Conservation (phyloP, 805 yeast genomes). For the Sugiyamaella lignohabitans region DNA sequence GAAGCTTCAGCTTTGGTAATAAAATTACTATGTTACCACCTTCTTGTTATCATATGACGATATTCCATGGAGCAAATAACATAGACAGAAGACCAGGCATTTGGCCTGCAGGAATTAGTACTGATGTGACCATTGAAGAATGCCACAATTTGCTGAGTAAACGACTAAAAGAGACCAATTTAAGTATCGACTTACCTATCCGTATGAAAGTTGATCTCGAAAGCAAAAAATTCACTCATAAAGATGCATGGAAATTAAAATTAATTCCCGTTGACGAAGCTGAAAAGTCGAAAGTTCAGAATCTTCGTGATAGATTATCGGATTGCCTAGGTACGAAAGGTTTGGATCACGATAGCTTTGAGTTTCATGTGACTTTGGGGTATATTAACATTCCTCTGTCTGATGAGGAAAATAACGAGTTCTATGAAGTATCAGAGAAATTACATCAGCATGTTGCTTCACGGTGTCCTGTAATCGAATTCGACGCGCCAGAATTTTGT, state of each 20-base stretch:
- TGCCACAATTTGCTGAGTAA: not conserved
- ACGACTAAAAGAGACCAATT: not conserved
- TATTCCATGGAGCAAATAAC: constrained; percentile 4
- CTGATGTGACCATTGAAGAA: constrained; percentile 3
- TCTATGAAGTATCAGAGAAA: not conserved
- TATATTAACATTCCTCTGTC: constrained; percentile 2
- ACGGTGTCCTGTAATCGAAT: constrained; percentile 1
- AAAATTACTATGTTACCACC: constrained; percentile 9
- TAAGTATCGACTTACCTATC: constrained; percentile 2
- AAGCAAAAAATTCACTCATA: not conserved
- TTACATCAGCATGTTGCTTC: not conserved
- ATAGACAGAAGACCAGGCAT: constrained; percentile 1
- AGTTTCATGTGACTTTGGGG: constrained; percentile 4
- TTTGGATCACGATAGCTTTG: not conserved
- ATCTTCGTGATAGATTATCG: constrained; percentile 1
- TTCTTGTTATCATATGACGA: constrained; percentile 9
- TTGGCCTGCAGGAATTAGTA: constrained; percentile 1
- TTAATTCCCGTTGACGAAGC: constrained; percentile 2
- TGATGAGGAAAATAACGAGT: not conserved
- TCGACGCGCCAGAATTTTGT: constrained; percentile 8
- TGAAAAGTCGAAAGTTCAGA: not conserved
- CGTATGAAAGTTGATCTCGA: constrained; percentile 6
- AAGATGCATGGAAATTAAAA: not conserved
- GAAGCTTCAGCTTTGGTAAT: constrained; percentile 1
- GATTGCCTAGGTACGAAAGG: constrained; percentile 1